Base-by-base conservation (phyloP, 441 rosid genomes). In the Syzygium syzygioides region DNA sequence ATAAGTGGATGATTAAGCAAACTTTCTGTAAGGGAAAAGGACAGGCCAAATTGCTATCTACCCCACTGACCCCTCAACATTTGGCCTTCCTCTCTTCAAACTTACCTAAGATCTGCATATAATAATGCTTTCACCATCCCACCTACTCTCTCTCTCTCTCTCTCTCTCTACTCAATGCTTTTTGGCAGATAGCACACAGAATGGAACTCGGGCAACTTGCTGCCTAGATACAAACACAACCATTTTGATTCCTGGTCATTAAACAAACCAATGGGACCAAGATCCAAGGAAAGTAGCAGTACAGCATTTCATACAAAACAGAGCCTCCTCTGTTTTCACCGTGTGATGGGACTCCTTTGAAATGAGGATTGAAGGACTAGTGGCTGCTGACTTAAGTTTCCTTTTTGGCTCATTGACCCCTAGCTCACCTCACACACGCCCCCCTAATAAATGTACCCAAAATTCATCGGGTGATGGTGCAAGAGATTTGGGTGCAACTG, bases 21-120 rank as follows among this genome's bases (percentile, higher is more conserved):
- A 37, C 86, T 52, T 59, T 59, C 66, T n/a, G 1, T 4, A 66
- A 45, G 19, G 25, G 7, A 34, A 41, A 55, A 50, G 55, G 54
- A 86, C 55, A 30, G 34, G 48, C 62, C n/a, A 89, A 26, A 79
- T 90, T 88, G 91, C 88, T 4, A 55, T 68, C 41, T n/a, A 18
- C 52, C 89, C n/a, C 85, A 88, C 30, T 34, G 60, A 41, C 32
- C 26, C 62, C 88, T 23, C 26, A 41, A 17, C 79, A 48, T 15
- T 48, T 34, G 9, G 52, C 54, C 37, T n/a, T n/a, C 30, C 54
- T 64, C 30, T 15, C 48, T 87, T n/a, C 84, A 41, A 76, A 1
- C 34, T 32, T 32, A 32, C 34, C 34, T 32, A 32, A 32, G 34
- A 32, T 32, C 34, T 32, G 34, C 34, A 32, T 32, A 32, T 11